These are phyloP conservation scores for Heracleum sosnowskyi DNA, from an alignment of 129 eudicot species.

Conservation along the genomic window DNA sequence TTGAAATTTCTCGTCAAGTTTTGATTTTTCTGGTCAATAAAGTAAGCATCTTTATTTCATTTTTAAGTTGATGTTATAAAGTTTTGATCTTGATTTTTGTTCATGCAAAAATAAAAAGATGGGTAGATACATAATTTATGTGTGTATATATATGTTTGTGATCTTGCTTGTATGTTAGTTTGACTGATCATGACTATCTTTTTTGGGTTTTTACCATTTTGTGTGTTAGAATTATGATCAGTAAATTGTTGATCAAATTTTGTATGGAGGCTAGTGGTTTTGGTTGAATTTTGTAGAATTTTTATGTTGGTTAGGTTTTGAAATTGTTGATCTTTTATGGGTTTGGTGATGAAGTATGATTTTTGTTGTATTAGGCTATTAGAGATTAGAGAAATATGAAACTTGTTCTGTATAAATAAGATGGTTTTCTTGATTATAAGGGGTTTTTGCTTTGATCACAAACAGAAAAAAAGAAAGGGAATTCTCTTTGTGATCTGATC, in stretches of 20 bases:
- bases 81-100: background rate
- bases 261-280: background rate
- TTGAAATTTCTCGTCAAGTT: slow-evolving; percentile 8
- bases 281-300: slow-evolving; percentile 2
- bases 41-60: background rate
- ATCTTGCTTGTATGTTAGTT: background rate
- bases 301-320: background rate
- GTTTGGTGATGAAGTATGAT: slow-evolving; percentile 5
- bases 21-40: slow-evolving; percentile 18
- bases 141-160: background rate
- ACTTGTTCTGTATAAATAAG: background rate
- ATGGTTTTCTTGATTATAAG: background rate
- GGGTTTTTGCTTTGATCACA: background rate
- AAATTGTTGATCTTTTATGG: background rate
- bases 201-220: background rate
- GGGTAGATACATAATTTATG: background rate
- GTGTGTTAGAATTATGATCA: background rate
- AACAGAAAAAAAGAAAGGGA: background rate
- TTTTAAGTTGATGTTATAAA: background rate
- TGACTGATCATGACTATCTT: background rate
- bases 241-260: background rate
- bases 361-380: background rate
- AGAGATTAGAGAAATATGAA: background rate
- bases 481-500: background rate
- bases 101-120: background rate